A percentile compares a stretch with the other conserved stretches of the same genome.
Evolutionary conservation across 306 rosid species (phyloP).

Genomic region (Herpetospermum pedunculosum): DNA sequence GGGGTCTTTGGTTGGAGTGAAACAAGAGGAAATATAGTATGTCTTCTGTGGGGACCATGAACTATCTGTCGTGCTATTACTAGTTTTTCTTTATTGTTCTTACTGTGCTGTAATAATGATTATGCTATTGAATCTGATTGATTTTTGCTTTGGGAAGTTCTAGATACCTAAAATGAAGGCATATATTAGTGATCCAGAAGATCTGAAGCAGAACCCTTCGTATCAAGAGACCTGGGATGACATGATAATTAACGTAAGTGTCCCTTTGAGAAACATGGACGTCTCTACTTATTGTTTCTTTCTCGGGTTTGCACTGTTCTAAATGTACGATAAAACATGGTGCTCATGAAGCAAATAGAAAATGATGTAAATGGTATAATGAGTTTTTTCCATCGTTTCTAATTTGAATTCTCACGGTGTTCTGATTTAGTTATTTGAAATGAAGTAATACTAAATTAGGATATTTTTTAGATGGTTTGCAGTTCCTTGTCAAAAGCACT

Average conservation of each 20-base stretch:
- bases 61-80: neutral
- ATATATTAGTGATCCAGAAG: constrained; percentile 89
- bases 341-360: neutral
- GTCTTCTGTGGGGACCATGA: neutral
- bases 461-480: neutral
- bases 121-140: constrained; percentile 31
- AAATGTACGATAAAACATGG: neutral
- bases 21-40: neutral
- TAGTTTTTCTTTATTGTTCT: neutral
- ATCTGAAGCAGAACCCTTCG: constrained; percentile 76
- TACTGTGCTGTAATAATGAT: neutral
- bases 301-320: neutral
- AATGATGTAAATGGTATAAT: neutral
- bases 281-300: neutral
- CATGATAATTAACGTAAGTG: constrained; percentile 85
- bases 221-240: constrained; percentile 98
- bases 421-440: neutral
- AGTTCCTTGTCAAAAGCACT: neutral
- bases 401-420: neutral
- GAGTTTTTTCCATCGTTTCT: neutral
- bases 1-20: too few species aligned
- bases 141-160: constrained; percentile 69
- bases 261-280: constrained; percentile 13
- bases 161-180: constrained; percentile 99
- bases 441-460: neutral